Evolutionary conservation across 2,329 filamentous ascomycete genomes (phyloP).

Genomic region (Phyllosticta citribraziliensis): DNA sequence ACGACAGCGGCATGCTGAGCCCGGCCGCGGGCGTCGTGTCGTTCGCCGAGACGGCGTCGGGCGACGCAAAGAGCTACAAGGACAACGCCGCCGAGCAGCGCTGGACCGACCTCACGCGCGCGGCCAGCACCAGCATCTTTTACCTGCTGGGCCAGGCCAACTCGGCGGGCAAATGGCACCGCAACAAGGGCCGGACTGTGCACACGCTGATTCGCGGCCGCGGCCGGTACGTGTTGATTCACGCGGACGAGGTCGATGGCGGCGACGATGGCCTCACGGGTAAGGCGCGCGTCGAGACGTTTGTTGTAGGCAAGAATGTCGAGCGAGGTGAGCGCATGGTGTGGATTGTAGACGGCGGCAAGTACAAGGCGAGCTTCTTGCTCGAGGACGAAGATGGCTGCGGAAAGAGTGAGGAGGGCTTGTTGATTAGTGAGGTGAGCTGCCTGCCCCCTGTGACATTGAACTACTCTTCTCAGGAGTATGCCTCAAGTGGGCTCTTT

Average conservation of each 20-base stretch:
- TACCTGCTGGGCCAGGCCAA: conserved; percentile 51
- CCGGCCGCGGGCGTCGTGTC: not conserved
- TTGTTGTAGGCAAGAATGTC: conserved; percentile 52
- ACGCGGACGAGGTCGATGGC: conserved; percentile 38
- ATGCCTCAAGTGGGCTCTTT: not conserved
- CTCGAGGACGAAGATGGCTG: conserved; percentile 36
- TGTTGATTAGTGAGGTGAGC: conserved; percentile 53
- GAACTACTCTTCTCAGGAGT: too few relatives aligned
- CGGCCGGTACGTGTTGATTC: conserved; percentile 55
- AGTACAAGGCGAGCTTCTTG: conserved; percentile 56
- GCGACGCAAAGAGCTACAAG: conserved; percentile 8
- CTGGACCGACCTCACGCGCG: conserved; percentile 35
- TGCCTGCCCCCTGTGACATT: conserved; percentile 8
- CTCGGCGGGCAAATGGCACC: conserved; percentile 52
- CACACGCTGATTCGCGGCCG: conserved; percentile 56
- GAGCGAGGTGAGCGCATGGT: conserved; percentile 51
- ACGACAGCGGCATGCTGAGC: conserved; percentile 5
- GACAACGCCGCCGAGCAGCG: conserved; percentile 25
- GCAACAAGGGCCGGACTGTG: conserved; percentile 50
- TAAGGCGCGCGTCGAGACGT: conserved; percentile 50
- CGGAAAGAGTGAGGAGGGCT: conserved; percentile 34
- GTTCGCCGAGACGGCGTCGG: not conserved
- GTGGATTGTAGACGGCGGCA: conserved; percentile 60
- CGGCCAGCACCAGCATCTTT: conserved; percentile 52
- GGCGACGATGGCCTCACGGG: conserved; percentile 32